Conservation (phyloP, 208 protist genomes). For the Trichomonas vaginalis region DNA sequence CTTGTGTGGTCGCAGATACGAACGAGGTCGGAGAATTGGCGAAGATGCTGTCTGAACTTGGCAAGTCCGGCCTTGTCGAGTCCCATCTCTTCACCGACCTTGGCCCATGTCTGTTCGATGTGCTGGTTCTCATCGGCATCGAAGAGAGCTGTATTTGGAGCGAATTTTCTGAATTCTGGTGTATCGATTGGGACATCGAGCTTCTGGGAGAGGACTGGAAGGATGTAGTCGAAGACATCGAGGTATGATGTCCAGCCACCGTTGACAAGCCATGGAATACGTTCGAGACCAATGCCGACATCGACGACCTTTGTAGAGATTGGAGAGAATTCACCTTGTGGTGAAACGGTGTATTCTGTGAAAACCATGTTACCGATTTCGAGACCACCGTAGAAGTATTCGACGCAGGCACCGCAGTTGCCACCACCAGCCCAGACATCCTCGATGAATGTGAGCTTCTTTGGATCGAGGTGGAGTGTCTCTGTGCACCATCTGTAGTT, state of each 20-base stretch:
- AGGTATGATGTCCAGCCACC: constrained; percentile 13
- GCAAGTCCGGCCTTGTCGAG: not conserved
- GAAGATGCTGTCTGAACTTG: not conserved
- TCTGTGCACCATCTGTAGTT: constrained; percentile 17
- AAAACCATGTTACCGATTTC: constrained; percentile 23
- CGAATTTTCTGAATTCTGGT: not conserved
- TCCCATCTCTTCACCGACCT: not conserved
- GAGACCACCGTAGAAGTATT: constrained; percentile 19
- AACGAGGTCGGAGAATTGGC: not conserved
- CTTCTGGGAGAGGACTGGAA: not conserved
- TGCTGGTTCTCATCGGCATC: constrained; percentile 14
- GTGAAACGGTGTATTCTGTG: constrained; percentile 3
- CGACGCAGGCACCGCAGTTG: constrained; percentile 10
- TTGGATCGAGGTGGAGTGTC: not conserved
- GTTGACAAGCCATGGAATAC: constrained; percentile 16
- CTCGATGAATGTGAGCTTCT: constrained; percentile 15
- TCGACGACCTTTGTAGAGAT: constrained; percentile 15
- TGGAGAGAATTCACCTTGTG: not conserved
- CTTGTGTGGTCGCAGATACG: constrained; percentile 9
- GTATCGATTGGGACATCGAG: constrained; percentile 1
- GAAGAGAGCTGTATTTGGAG: not conserved
- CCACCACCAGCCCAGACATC: constrained; percentile 20
- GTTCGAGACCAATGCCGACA: constrained; percentile 18
- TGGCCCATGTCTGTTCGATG: not conserved
- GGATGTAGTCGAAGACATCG: not conserved